Percentiles rank a stretch among this genome's conserved stretches.
These are phyloP conservation scores for Melampsora allii-populina DNA, from an alignment of 1,284 basidiomycete genomes.

Conservation along the genomic window DNA sequence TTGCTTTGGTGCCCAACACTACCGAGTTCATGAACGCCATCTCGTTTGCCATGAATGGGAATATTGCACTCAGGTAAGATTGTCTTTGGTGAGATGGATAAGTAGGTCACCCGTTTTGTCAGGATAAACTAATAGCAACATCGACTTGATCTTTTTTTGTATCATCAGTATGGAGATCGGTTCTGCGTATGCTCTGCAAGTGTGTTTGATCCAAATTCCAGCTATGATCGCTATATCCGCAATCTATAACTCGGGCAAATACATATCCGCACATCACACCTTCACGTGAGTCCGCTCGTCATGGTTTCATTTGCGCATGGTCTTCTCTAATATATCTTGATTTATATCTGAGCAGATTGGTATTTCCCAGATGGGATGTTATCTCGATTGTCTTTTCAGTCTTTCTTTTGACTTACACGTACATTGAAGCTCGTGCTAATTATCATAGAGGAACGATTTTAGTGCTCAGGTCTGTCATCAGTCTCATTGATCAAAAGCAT, in stretches of 20 bases:
- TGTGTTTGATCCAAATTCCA: conserved; percentile 95
- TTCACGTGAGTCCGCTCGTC: conserved; percentile 66
- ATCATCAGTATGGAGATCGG: conserved; percentile 94
- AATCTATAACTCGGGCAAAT: conserved; percentile 74
- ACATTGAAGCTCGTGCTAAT: conserved; percentile 96
- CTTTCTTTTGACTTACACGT: conserved; percentile 97
- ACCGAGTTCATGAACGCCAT: conserved; percentile 99
- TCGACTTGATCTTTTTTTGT: background rate
- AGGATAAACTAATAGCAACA: background rate
- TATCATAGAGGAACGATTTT: conserved; percentile 58
- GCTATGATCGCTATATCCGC: conserved; percentile 98
- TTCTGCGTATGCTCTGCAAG: conserved; percentile 96
- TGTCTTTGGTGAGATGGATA: conserved; percentile 8
- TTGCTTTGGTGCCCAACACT: conserved; percentile 96
- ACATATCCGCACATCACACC: conserved; percentile 63
- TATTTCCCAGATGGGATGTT: conserved; percentile 98
- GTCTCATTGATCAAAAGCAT: no score
- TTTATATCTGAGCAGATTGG: conserved; percentile 62
- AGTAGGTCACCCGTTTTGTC: background rate
- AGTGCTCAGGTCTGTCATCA: conserved; percentile 25
- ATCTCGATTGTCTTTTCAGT: conserved; percentile 73
- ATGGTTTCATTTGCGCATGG: background rate
- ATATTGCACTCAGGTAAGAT: conserved; percentile 86
- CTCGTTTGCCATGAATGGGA: conserved; percentile 96
- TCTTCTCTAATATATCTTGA: background rate